Base-by-base conservation (phyloP, 768 basidiomycete genomes). In the Russula abietina region DNA sequence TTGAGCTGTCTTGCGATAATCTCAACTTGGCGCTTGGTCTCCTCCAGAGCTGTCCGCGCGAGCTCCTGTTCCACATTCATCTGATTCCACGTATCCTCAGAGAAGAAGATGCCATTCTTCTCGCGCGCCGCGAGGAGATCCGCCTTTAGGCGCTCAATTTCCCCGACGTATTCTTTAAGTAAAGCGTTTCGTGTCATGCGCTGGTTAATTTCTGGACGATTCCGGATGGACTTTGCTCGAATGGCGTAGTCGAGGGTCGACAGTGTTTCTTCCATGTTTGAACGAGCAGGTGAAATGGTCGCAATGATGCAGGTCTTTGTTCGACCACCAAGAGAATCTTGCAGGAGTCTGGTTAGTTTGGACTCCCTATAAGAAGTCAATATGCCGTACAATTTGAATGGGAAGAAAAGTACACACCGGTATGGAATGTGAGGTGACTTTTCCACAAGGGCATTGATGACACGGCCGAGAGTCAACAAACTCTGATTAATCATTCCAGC, bases 401-500 rank as follows among this genome's bases (percentile, higher is more conserved):
- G 62, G 36, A 64, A 54, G 39, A 53, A 60, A 57, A 17, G 6
- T 48, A 70, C 80, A 60, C 66, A 91, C 91, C 94, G 85, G 73
- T 98, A 99, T 8, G 97, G 97, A 50, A 98, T 88, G 71, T 98
- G 97, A 33, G 86, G 80, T 0, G 91, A 87, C 68, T 84, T 88
- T 69, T 98, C 95, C 57, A 98, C 97, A 49, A 99, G 81, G 11
- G 91, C 91, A 66, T 95, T 97, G 69, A 99, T 98, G 41, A 98
- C 97, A 36, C 97, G 79, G 0, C 97, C 97, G 16, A 99, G 84
- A n/a, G 97, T 98, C 2, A 99, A 79, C 54, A 99, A 78, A 70
- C 92, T 95, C 75, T 97, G 93, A 70, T 98, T 99, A 73, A 99
- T 98, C 90, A 95, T 97, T 12, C 97, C 97, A 1, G 97, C 97